Evolutionary conservation across 805 yeast species (phyloP).

Genomic region (Yamadazyma endophytica): DNA sequence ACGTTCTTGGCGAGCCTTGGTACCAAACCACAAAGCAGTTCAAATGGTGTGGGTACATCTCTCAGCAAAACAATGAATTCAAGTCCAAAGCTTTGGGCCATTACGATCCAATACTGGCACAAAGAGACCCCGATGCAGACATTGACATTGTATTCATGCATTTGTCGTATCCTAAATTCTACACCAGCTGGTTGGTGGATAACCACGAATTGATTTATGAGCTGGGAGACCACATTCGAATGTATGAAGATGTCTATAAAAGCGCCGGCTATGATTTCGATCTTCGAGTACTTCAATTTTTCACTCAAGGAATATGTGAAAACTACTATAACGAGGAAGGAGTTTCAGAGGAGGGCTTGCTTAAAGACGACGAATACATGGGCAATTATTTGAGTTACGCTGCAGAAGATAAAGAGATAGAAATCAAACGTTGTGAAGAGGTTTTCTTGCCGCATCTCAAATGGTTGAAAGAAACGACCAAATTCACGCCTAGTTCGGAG

Average conservation of each 20-base stretch:
- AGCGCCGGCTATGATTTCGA: conserved; percentile 42
- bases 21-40: conserved; percentile 49
- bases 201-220: conserved; percentile 34
- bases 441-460: conserved; percentile 39
- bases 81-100: conserved; percentile 35
- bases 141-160: conserved; percentile 46
- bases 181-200: conserved; percentile 28
- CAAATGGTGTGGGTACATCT: conserved; percentile 33
- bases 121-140: conserved; percentile 11
- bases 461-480: conserved; percentile 37
- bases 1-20: conserved; percentile 43
- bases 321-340: conserved; percentile 28
- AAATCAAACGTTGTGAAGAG: conserved; percentile 26
- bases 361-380: conserved; percentile 24
- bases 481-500: no score
- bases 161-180: conserved; percentile 52
- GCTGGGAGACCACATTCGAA: conserved; percentile 32
- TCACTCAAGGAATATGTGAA: conserved; percentile 36
- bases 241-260: conserved; percentile 32
- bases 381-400: conserved; percentile 29
- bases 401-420: conserved; percentile 15
- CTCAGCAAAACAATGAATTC: conserved; percentile 21
- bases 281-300: conserved; percentile 33
- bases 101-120: conserved; percentile 35
- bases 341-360: conserved; percentile 20